A percentile compares a stretch with the other conserved stretches of the same genome.
phyloP scores from a whole-genome alignment of 176 grass and related monocot species.

The Paspalum vaginatum region DNA sequence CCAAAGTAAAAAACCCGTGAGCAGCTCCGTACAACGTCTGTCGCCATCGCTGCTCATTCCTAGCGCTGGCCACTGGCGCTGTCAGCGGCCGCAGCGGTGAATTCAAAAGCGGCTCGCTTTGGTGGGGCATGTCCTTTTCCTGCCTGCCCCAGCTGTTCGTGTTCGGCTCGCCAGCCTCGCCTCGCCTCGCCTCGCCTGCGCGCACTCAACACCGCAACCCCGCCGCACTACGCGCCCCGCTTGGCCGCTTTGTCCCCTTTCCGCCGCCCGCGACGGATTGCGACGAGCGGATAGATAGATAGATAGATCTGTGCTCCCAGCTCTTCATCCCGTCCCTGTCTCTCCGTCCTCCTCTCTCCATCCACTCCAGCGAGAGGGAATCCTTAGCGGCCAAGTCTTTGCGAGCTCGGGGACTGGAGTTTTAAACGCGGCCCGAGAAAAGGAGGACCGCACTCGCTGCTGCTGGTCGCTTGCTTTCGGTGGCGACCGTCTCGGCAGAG shows the following conservation, averaged over 20 bases:
- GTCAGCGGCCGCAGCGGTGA: not conserved
- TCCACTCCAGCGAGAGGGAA: conserved; percentile 16
- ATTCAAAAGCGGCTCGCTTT: conserved; percentile 36
- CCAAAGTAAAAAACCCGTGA: too few species aligned
- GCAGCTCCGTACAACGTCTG: not conserved
- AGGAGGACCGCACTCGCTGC: conserved; percentile 31
- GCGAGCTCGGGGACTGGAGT: not conserved
- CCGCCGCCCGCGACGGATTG: conserved; percentile 27
- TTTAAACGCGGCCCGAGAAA: conserved; percentile 42
- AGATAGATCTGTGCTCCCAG: conserved; percentile 36
- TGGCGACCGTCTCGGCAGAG: conserved; percentile 40
- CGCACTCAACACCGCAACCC: not conserved
- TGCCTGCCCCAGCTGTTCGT: not conserved
- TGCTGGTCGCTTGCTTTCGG: conserved; percentile 42
- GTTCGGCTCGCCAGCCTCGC: not conserved
- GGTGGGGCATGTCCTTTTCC: conserved; percentile 39
- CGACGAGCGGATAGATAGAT: conserved; percentile 21
- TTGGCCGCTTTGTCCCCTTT: not conserved
- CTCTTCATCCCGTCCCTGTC: not conserved
- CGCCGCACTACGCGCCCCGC: not conserved
- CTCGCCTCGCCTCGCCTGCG: not conserved
- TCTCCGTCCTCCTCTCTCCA: conserved; percentile 24
- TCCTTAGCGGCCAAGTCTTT: conserved; percentile 60
- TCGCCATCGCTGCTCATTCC: conserved; percentile 15
- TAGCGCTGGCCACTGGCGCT: not conserved